Conservation (phyloP, 768 basidiomycete species). For the Mrakia blollopis region DNA sequence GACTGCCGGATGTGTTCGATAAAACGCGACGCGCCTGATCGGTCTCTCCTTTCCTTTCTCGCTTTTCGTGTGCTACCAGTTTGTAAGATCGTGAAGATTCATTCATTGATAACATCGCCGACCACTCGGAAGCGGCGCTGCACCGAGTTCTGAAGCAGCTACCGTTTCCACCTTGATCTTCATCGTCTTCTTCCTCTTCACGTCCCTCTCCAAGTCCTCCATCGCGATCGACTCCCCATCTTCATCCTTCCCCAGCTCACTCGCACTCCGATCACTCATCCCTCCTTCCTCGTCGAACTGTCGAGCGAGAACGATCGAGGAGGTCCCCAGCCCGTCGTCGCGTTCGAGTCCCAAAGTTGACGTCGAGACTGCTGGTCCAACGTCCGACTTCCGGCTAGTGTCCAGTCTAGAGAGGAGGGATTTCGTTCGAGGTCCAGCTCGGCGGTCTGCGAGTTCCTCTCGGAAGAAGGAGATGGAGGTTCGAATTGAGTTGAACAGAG, state of each 20-base stretch:
- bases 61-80: too few species aligned
- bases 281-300: neutral
- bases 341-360: too few species aligned
- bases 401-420: neutral
- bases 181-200: neutral
- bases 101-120: neutral
- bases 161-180: neutral
- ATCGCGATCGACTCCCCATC: neutral
- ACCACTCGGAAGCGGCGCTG: neutral
- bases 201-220: neutral
- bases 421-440: neutral
- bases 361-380: neutral
- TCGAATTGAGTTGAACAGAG: neutral
- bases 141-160: neutral
- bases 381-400: neutral
- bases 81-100: too few species aligned
- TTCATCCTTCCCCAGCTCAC: neutral
- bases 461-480: neutral
- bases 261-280: neutral
- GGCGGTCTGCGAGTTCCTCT: neutral
- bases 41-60: too few species aligned
- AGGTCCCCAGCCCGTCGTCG: too few species aligned
- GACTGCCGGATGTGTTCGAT: too few species aligned
- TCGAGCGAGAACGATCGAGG: neutral
- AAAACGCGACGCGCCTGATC: too few species aligned